Evolutionary conservation across 2,329 filamentous ascomycete genomes (phyloP), one percentile per base, ranked within the genome.

Genomic region (Fusarium paranaense): DNA sequence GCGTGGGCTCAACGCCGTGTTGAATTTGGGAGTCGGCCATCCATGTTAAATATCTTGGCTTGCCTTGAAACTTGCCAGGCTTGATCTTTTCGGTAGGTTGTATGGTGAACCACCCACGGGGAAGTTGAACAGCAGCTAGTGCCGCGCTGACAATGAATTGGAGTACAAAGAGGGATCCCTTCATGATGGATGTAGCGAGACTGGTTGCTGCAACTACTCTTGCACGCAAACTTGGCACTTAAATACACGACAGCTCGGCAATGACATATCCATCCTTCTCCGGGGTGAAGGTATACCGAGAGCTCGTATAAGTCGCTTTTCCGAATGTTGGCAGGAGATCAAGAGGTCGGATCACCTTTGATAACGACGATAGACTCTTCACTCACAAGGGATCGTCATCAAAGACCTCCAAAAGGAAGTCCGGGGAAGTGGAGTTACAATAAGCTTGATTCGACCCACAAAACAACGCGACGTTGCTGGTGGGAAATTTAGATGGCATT

Each of bases 1-100:
- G 68, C 2, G 76, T 78, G 0, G 77, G 77, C 37, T 78, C 77
- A 16, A 76, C 76, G 5, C 77, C 75, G 45, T 78, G 76, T 61
- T 74, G 76, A 30, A 78, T 78, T 37, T 78, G 73, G 18, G 77
- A 78, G 61, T 78, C 76, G 10, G 77, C 77, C 77, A 78, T 78
- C 76, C 77, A 78, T 11, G 76, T 78, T 14, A 78, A 66, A 47
- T 76, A 79, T 16, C 72, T 50, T n/a, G 72, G 72, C 63, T 71
- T 56, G 65, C 72, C 71, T 16, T 73, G 37, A 25, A 71, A 67
- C 6, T 67, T 42, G 14, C 50, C 30, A 0, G 63, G 14, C 16
- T 69, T 56, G 57, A 73, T 73, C 45, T 67, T 71, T 27, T 69
- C 54, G 0, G 62, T 58, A 3, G 72, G 72, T 3, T 70, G 71